phyloP scores from a whole-genome alignment of 1,284 basidiomycete species.

The Amylostereum chailletii region DNA sequence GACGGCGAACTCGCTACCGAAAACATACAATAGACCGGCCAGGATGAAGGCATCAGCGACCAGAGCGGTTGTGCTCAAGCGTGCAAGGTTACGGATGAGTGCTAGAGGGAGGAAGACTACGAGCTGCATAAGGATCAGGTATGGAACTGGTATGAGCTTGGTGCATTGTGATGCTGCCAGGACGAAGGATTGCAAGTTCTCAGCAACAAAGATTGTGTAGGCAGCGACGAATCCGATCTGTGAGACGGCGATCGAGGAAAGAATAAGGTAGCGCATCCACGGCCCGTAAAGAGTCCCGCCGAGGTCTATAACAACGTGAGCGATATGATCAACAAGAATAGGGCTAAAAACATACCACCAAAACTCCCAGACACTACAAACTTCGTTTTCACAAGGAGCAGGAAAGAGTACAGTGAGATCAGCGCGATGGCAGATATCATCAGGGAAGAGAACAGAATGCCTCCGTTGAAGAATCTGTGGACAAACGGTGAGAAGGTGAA shows the following conservation, averaged over 20 bases:
- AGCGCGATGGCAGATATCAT: constrained; percentile 78
- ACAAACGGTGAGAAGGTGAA: constrained; percentile 4
- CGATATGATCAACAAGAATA: neutral
- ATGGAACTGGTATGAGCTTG: constrained; percentile 61
- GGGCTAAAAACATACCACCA: constrained; percentile 51
- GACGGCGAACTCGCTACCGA: constrained; percentile 67
- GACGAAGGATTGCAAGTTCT: constrained; percentile 88
- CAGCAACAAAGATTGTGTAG: constrained; percentile 94
- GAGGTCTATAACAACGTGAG: constrained; percentile 54
- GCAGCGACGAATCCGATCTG: constrained; percentile 87
- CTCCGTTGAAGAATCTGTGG: constrained; percentile 87
- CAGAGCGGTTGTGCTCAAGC: constrained; percentile 87
- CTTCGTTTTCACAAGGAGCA: constrained; percentile 86
- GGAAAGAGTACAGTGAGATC: constrained; percentile 90
- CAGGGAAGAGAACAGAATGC: constrained; percentile 82
- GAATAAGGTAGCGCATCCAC: constrained; percentile 87
- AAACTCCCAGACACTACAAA: constrained; percentile 89
- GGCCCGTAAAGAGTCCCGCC: constrained; percentile 89
- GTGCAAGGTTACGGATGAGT: constrained; percentile 84
- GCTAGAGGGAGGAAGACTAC: constrained; percentile 83
- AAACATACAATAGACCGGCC: constrained; percentile 82
- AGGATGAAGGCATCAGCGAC: constrained; percentile 95
- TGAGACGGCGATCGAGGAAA: constrained; percentile 82
- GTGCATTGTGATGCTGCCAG: constrained; percentile 78
- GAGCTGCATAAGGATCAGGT: constrained; percentile 80